Evolutionary conservation across 2,329 filamentous ascomycete species (phyloP), one percentile per base, ranked within the genome.

Genomic region (Rosellinia necatrix): DNA sequence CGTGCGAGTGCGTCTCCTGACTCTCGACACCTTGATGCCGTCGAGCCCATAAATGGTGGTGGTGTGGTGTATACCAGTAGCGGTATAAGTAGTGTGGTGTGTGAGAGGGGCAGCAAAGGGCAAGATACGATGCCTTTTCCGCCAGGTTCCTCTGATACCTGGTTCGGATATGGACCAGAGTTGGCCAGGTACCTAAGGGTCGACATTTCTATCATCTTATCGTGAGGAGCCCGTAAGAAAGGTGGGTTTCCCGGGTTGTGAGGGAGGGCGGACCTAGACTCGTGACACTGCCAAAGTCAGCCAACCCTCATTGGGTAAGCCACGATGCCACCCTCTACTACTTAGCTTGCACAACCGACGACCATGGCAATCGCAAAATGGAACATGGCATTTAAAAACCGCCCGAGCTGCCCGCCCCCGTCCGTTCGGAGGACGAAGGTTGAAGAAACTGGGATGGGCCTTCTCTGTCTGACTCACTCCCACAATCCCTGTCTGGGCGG

Each of bases 281-380:
- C 68, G 68, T 71, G 69, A 71, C 68, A 66, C 63, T 60, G 61
- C 56, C 63, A 60, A 64, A 65, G 67, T 70, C 68, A 70, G 64
- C 65, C 66, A 70, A 66, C 64, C 68, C 62, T 64, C 64, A 66
- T 68, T 66, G 66, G 66, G 46, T 67, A 66, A 70, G 69, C 70
- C 69, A 70, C 55, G 53, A 66, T 70, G 53, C 63, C 67, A 70
- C 68, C 65, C 64, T 56, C 51, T 58, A 37, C 25, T 32, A 12
- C 46, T 49, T 49, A 51, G 53, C 47, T 40, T 42, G 37, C 58
- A 52, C 56, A 56, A 48, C 56, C 41, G 58, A 51, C 49, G 58
- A 49, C 38, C 53, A 68, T 66, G 63, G 60, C 61, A 66, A 66
- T 64, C 59, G 59, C 47, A 49, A 58, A 35, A 51, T 50, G 56